Base-by-base conservation (phyloP, 306 rosid species). In the Luffa acutangula region DNA sequence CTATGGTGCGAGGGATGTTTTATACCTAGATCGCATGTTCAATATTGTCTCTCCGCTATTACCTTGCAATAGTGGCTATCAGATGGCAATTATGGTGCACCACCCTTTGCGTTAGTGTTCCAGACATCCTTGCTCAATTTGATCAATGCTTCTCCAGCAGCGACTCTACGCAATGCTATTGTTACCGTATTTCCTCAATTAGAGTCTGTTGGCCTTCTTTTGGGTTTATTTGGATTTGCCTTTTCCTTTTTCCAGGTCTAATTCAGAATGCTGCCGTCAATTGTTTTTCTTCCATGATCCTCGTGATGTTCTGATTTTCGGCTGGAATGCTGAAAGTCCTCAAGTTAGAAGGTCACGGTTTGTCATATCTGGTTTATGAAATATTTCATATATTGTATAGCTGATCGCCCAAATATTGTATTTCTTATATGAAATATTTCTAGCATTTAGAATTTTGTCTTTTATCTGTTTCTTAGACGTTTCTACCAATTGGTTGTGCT, bases 1-100 rank as follows among this genome's bases (percentile, higher is more conserved):
- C 73, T 78, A 25, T 85, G 85, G 84, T 72, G 79, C 79, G 85
- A 84, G 87, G 89, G 87, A 83, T 82, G 89, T 77, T 82, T 79
- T 78, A 83, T 80, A 82, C 85, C 81, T 79, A 75, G 88, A 81
- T 87, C 79, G 82, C 86, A 77, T 82, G 85, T 76, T 76, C 85
- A 83, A 45, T 83, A 77, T 71, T 66, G 80, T 75, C 84, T 82
- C 85, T 77, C 83, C 59, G 75, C 83, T 33, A 76, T 81, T 71
- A 79, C 81, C n/a, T 76, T 57, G 83, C 79, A 79, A 52, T 72
- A 53, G 75, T 78, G 74, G 73, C 74, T 63, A 43, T 72, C 82
- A 72, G 84, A 82, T 77, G 82, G 80, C 63, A 41, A 77, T 75
- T 46, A 67, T 73, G 86, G 88, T 80, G 82, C 71, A 63, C 67